Conservation (phyloP, 805 yeast genomes). For the Metschnikowia gelsemii region DNA sequence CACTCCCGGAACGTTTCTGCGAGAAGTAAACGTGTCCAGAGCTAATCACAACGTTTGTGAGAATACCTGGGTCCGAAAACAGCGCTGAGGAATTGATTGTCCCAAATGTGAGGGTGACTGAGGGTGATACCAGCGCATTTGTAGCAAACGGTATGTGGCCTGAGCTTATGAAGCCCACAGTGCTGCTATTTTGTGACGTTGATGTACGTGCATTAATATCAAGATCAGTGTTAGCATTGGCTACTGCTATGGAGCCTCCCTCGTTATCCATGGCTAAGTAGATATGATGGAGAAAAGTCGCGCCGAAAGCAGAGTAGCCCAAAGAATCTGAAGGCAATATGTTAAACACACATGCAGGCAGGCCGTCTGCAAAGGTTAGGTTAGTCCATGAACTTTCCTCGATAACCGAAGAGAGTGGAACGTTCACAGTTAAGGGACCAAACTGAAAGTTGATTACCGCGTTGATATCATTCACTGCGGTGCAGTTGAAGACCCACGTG, state of each 20-base stretch:
- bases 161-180: constrained; percentile 32
- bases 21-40: constrained; percentile 33
- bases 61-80: constrained; percentile 26
- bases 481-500: constrained; percentile 65
- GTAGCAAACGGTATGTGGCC: constrained; percentile 54
- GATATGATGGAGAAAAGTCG: constrained; percentile 51
- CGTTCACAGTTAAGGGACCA: constrained; percentile 49
- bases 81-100: constrained; percentile 10
- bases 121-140: constrained; percentile 3
- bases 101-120: constrained; percentile 15
- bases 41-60: constrained; percentile 26
- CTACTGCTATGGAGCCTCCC: constrained; percentile 54
- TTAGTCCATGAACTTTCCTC: constrained; percentile 33
- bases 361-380: constrained; percentile 53
- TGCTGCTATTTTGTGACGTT: constrained; percentile 14
- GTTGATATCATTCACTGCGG: constrained; percentile 40
- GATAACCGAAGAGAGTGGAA: constrained; percentile 49
- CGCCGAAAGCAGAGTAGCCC: constrained; percentile 59
- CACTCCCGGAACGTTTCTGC: background rate
- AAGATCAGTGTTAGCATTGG: constrained; percentile 39
- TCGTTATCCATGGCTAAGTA: constrained; percentile 67
- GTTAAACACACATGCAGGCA: constrained; percentile 54
- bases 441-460: constrained; percentile 55
- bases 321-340: constrained; percentile 46
- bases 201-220: constrained; percentile 6